Evolutionary conservation across 805 yeast species (phyloP), one percentile per base, ranked within the genome.

Genomic region (Candida michaelii): DNA sequence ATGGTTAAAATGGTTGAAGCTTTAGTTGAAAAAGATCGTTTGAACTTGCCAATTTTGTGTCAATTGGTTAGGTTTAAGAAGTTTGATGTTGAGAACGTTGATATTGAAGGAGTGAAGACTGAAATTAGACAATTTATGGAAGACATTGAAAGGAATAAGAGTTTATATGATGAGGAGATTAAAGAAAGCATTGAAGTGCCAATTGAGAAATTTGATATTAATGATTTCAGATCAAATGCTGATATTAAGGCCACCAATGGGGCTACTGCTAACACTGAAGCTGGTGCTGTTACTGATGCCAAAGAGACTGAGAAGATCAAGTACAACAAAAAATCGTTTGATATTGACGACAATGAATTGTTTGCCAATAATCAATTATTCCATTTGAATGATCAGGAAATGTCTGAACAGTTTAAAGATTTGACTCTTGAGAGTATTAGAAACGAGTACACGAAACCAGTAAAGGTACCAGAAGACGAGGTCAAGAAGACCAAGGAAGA

Each of bases 401-500:
- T 54, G 15, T 31, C 47, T 17, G 51, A 48, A 10, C 49, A 45
- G 23, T 29, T 56, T 9, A 29, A 36, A 7, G 36, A 49, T 27
- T 44, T 53, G 41, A 53, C 59, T 5, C 39, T 59, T 2, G 53
- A 49, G 10, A 44, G 47, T 10, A 44, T 56, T 25, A 42, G 63
- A 24, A 23, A 11, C 5, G 74, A 66, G 36, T 51, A 61, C 12
- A 55, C 60, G 6, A 71, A 70, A 40, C 76, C 74, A 45, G 76
- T 76, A 54, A 65, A 73, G n/a, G n/a, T n/a, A n/a, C 78, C 80
- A 16, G 27, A n/a, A 17, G 16, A n/a, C n/a, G n/a, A n/a, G n/a
- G n/a, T n/a, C n/a, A n/a, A n/a, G n/a, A n/a, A n/a, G n/a, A n/a
- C n/a, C n/a, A n/a, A n/a, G n/a, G n/a, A n/a, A n/a, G n/a, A n/a